A percentile compares a stretch with the other conserved stretches of the same genome.
These are phyloP conservation scores for Macadamia tetraphylla DNA, from an alignment of 164 flowering plant genomes.

Conservation along the genomic window DNA sequence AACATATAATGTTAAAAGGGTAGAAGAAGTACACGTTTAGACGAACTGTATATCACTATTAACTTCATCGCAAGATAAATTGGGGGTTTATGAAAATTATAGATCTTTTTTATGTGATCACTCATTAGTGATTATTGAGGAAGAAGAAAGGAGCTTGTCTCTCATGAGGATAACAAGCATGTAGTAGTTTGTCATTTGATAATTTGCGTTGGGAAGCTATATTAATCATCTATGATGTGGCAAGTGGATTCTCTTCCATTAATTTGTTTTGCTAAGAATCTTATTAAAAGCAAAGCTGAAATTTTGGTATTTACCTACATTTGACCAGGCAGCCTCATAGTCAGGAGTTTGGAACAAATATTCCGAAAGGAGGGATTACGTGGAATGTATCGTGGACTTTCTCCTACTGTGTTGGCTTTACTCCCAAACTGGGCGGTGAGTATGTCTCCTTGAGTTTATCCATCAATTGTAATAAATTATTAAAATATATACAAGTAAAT, in stretches of 20 bases:
- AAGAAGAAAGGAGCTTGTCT: not conserved
- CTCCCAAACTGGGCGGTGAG: conserved; percentile 81
- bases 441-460: conserved; percentile 1
- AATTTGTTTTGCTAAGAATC: not conserved
- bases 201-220: not conserved
- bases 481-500: too few species aligned
- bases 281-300: not conserved
- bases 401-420: conserved; percentile 87
- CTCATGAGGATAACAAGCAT: not conserved
- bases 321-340: conserved; percentile 51
- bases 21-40: too few species aligned
- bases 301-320: not conserved
- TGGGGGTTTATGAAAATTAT: too few species aligned
- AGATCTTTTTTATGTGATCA: too few species aligned
- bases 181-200: not conserved
- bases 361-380: conserved; percentile 77
- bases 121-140: too few species aligned
- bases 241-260: not conserved
- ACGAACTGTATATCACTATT: too few species aligned
- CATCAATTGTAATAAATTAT: too few species aligned
- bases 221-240: not conserved
- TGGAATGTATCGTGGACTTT: conserved; percentile 93
- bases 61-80: too few species aligned
- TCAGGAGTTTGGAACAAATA: conserved; percentile 79
- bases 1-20: too few species aligned